A percentile compares a stretch with the other conserved stretches of the same genome.
Evolutionary conservation across 2,329 filamentous ascomycete genomes (phyloP).

Genomic region (Shiraia bambusicola): DNA sequence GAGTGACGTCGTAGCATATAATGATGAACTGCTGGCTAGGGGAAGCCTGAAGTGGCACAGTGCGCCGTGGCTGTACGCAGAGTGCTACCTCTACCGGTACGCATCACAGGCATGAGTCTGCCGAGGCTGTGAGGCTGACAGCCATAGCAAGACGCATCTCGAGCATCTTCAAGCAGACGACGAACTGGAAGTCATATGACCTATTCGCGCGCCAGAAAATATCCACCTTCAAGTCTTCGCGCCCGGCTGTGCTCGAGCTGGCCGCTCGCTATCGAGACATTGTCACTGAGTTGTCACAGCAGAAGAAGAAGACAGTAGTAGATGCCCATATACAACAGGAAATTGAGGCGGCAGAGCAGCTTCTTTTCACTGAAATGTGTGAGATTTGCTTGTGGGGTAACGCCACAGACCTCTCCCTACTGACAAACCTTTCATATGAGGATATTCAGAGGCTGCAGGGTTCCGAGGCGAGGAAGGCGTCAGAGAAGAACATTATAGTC

Average conservation of each 20-base stretch:
- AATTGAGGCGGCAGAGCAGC: slow-evolving; percentile 67
- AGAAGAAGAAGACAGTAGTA: slow-evolving; percentile 51
- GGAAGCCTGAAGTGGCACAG: slow-evolving; percentile 79
- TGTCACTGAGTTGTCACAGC: slow-evolving; percentile 63
- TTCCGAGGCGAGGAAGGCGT: slow-evolving; percentile 77
- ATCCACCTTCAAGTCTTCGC: slow-evolving; percentile 86
- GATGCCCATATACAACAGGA: slow-evolving; percentile 52
- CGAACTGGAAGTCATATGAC: slow-evolving; percentile 87
- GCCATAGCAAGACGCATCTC: slow-evolving; percentile 67
- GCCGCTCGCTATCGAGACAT: slow-evolving; percentile 77
- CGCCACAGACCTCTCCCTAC: slow-evolving; percentile 87
- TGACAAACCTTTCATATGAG: slow-evolving; percentile 88
- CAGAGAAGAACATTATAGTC: slow-evolving; percentile 87
- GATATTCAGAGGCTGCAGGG: slow-evolving; percentile 97
- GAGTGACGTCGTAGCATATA: slow-evolving; percentile 77
- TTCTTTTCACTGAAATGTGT: slow-evolving; percentile 88
- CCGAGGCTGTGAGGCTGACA: slow-evolving; percentile 4
- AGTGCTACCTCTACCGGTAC: slow-evolving; percentile 90
- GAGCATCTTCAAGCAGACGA: slow-evolving; percentile 73
- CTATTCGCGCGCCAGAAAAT: slow-evolving; percentile 89
- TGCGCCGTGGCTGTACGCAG: slow-evolving; percentile 83
- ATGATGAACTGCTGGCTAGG: slow-evolving; percentile 75
- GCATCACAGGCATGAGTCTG: slow-evolving; percentile 4
- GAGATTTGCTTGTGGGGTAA: slow-evolving; percentile 98
- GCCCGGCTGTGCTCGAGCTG: slow-evolving; percentile 80